phyloP scores from a whole-genome alignment of 2,329 filamentous ascomycete genomes.

The Fragosphaeria purpurea region DNA sequence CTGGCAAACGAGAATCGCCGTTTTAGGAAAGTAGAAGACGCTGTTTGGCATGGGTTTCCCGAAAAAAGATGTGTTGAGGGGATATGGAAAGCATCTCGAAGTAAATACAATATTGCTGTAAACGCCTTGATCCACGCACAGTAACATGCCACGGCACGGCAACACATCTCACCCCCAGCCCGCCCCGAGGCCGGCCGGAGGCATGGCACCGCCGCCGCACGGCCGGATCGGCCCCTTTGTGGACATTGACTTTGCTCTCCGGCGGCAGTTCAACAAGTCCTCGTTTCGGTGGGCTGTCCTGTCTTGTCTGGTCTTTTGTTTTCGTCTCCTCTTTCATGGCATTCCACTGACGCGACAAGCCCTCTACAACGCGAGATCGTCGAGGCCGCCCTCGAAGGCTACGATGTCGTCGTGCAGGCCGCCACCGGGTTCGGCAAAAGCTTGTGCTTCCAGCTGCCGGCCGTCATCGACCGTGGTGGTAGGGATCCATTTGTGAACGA shows the following conservation, averaged over 20 bases:
- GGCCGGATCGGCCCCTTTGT: slow-evolving; percentile 38
- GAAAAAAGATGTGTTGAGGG: too few species aligned
- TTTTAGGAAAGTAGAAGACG: too few species aligned
- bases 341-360: slow-evolving; percentile 29
- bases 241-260: slow-evolving; percentile 66
- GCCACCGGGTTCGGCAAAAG: slow-evolving; percentile 89
- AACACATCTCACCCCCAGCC: too few species aligned
- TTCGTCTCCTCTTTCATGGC: neutral
- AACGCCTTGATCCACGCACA: too few species aligned
- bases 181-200: neutral
- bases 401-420: slow-evolving; percentile 91
- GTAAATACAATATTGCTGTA: too few species aligned
- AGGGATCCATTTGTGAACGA: neutral
- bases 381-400: slow-evolving; percentile 63
- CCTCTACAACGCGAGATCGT: slow-evolving; percentile 85
- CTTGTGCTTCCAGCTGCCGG: slow-evolving; percentile 84
- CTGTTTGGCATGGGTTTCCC: too few species aligned
- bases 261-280: slow-evolving; percentile 61
- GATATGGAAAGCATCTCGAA: too few species aligned
- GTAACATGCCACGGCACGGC: too few species aligned
- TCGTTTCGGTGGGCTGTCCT: slow-evolving; percentile 51
- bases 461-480: slow-evolving; percentile 73
- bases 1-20: too few species aligned
- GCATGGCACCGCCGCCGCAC: slow-evolving; percentile 18
- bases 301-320: neutral